Conservation (phyloP, 129 eudicot species). For the Saposhnikovia divaricata region DNA sequence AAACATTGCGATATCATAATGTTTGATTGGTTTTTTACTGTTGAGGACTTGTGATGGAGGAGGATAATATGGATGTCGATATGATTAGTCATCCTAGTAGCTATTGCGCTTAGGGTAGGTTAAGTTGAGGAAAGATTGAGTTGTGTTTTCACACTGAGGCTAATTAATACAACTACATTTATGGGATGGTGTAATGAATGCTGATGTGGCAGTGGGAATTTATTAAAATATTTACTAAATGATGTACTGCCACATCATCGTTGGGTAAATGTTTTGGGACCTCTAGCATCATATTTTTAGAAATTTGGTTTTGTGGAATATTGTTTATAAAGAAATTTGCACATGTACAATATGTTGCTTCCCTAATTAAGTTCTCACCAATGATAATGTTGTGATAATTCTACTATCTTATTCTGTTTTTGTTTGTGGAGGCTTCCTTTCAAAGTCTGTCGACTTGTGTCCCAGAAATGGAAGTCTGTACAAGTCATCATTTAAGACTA, state of each 20-base stretch:
- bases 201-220: not conserved
- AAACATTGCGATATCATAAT: too few relatives aligned
- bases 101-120: not conserved
- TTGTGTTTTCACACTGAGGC: not conserved
- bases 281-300: not conserved
- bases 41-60: too few relatives aligned
- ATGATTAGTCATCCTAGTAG: too few relatives aligned
- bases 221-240: not conserved
- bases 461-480: conserved; percentile 4
- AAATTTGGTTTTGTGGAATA: not conserved
- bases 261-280: not conserved
- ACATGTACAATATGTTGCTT: not conserved
- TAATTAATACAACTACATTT: too few relatives aligned
- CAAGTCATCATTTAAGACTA: conserved; percentile 16
- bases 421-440: conserved; percentile 17
- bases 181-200: not conserved
- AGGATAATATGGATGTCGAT: not conserved
- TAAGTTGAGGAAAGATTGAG: not conserved
- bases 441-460: conserved; percentile 15
- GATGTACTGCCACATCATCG: not conserved
- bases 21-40: too few relatives aligned
- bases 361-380: not conserved
- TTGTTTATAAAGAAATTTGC: not conserved
- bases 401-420: not conserved
- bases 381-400: not conserved